A percentile compares a stretch with the other conserved stretches of the same genome.
Conservation (phyloP, 1,284 basidiomycete species). For the Flammula alnicola region DNA sequence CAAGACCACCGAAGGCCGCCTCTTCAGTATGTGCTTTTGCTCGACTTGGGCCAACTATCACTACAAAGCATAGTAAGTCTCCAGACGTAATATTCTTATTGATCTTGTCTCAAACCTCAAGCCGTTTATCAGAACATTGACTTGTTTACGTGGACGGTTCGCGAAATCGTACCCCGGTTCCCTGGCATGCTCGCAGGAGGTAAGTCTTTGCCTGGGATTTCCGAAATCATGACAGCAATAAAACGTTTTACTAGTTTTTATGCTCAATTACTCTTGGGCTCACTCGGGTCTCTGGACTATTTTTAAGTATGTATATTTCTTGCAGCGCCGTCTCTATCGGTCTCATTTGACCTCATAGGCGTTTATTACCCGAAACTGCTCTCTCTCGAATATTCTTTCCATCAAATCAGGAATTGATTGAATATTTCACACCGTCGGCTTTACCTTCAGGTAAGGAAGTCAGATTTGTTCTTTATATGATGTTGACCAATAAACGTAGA, state of each 20-base stretch:
- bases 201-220: slow-evolving; percentile 38
- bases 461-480: neutral
- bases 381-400: slow-evolving; percentile 79
- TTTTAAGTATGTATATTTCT: slow-evolving; percentile 55
- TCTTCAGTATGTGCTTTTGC: slow-evolving; percentile 70
- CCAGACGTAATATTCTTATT: neutral
- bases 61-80: slow-evolving; percentile 62
- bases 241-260: slow-evolving; percentile 53
- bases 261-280: slow-evolving; percentile 85
- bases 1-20: slow-evolving; percentile 36
- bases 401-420: slow-evolving; percentile 58
- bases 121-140: slow-evolving; percentile 57
- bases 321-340: slow-evolving; percentile 8
- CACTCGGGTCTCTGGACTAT: slow-evolving; percentile 81
- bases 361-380: slow-evolving; percentile 70
- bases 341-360: slow-evolving; percentile 42
- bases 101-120: slow-evolving; percentile 7
- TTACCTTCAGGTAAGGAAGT: slow-evolving; percentile 59
- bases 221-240: slow-evolving; percentile 9
- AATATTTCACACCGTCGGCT: slow-evolving; percentile 57
- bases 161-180: slow-evolving; percentile 71
- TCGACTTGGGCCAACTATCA: slow-evolving; percentile 69
- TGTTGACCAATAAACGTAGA: slow-evolving; percentile 43
- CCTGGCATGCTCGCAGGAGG: slow-evolving; percentile 80
- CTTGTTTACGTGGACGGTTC: slow-evolving; percentile 63